Conservation (phyloP, 2,329 filamentous ascomycete genomes). For the Decorospora gaudefroyi region DNA sequence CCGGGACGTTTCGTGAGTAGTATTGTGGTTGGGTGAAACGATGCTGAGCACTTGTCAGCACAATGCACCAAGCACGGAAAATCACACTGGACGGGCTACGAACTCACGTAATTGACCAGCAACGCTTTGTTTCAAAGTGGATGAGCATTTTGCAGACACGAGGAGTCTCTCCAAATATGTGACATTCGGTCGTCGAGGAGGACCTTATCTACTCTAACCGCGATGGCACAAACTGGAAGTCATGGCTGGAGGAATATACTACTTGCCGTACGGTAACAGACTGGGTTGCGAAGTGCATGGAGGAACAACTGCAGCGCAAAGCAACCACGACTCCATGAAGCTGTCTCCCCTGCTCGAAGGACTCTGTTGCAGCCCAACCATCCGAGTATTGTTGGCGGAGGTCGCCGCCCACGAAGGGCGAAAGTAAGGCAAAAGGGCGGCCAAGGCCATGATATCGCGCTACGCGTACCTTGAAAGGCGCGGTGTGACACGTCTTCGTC, state of each 20-base stretch:
- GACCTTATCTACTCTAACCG: conserved; percentile 16
- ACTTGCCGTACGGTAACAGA: no score
- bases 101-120: conserved; percentile 16
- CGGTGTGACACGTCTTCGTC: not conserved
- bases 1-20: not conserved
- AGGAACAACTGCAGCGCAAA: conserved; percentile 4
- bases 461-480: no score
- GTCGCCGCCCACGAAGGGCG: no score
- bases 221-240: not conserved
- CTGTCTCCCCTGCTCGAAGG: no score
- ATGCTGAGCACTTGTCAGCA: conserved; percentile 8
- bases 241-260: not conserved
- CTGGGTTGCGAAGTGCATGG: no score
- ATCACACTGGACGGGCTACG: not conserved
- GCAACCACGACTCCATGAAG: no score
- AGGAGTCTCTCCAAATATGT: conserved; percentile 9
- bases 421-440: no score
- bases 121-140: conserved; percentile 10
- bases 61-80: not conserved
- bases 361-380: no score
- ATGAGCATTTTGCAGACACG: conserved; percentile 15
- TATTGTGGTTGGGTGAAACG: not conserved
- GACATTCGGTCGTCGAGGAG: conserved; percentile 5
- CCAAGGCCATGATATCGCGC: no score
- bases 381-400: no score